These are phyloP conservation scores for Suaeda aralocaspica DNA, from an alignment of 148 eudicot species.

Conservation along the genomic window DNA sequence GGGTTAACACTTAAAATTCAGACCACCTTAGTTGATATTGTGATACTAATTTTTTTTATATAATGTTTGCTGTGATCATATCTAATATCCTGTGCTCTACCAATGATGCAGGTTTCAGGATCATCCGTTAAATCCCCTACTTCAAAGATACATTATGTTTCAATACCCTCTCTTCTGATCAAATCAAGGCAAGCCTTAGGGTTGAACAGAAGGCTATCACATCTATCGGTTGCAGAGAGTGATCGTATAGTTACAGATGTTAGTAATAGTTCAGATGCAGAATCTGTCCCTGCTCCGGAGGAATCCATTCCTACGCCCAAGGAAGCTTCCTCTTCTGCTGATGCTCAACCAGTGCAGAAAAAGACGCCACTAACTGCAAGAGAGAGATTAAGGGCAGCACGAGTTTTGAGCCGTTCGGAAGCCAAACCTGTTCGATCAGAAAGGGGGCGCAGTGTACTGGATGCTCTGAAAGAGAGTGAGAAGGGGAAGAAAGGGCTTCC, in stretches of 20 bases:
- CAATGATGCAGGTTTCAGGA: constrained; percentile 35
- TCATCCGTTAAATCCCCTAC: constrained; percentile 22
- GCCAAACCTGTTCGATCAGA: constrained; percentile 48
- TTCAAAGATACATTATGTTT: constrained; percentile 25
- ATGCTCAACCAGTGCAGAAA: constrained; percentile 30
- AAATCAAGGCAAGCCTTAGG: constrained; percentile 31
- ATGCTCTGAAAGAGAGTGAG: constrained; percentile 74
- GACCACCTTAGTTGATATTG: not conserved
- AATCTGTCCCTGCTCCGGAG: constrained; percentile 27
- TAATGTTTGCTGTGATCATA: not conserved
- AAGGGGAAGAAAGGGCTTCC: constrained; percentile 87
- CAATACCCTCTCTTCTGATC: constrained; percentile 25
- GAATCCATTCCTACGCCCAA: constrained; percentile 16
- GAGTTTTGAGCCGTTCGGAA: constrained; percentile 76
- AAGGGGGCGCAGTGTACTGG: constrained; percentile 72
- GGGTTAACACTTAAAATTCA: not conserved
- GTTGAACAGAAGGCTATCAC: constrained; percentile 25
- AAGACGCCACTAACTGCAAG: constrained; percentile 70
- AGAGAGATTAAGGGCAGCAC: constrained; percentile 87
- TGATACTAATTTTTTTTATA: not conserved
- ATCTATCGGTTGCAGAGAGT: constrained; percentile 45
- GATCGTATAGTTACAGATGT: constrained; percentile 45
- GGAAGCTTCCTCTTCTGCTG: constrained; percentile 22
- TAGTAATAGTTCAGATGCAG: constrained; percentile 27
- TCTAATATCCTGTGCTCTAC: constrained; percentile 10